These are phyloP conservation scores for Santalum album DNA, from an alignment of 164 flowering plant species.

Conservation along the genomic window DNA sequence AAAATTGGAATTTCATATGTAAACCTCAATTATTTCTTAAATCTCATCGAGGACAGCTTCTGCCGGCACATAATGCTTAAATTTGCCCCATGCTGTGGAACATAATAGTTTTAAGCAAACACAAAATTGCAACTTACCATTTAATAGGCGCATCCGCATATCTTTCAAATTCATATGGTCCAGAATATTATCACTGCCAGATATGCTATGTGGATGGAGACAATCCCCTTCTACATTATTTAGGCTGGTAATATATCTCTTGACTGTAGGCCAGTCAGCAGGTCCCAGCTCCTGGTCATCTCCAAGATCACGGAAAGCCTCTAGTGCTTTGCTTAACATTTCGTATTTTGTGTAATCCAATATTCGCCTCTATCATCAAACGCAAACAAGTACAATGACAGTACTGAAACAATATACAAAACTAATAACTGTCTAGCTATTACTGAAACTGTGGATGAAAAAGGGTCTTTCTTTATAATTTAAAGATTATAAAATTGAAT, in stretches of 20 bases:
- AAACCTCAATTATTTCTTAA: too few relatives aligned
- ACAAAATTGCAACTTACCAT: conserved; percentile 38
- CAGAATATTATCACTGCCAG: conserved; percentile 34
- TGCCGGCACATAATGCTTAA: too few relatives aligned
- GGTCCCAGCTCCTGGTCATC: conserved; percentile 99
- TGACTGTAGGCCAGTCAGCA: conserved; percentile 88
- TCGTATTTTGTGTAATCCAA: conserved; percentile 76
- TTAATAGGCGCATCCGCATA: conserved; percentile 68
- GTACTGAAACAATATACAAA: not conserved
- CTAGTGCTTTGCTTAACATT: conserved; percentile 81
- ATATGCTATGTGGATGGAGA: conserved; percentile 47
- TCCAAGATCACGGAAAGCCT: conserved; percentile 86
- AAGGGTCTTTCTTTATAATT: too few relatives aligned
- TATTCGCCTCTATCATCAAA: conserved; percentile 54
- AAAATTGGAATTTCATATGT: too few relatives aligned
- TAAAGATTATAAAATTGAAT: too few relatives aligned
- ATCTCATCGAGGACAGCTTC: too few relatives aligned
- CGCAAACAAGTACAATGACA: not conserved
- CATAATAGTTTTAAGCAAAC: not conserved
- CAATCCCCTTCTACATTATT: conserved; percentile 45
- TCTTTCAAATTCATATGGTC: conserved; percentile 60
- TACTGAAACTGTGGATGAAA: too few relatives aligned
- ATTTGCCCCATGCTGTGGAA: too few relatives aligned
- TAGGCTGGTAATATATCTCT: conserved; percentile 65
- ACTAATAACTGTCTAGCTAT: too few relatives aligned